These are phyloP conservation scores for Linderniella brevidens DNA, from an alignment of 257 asterid species.

Conservation along the genomic window DNA sequence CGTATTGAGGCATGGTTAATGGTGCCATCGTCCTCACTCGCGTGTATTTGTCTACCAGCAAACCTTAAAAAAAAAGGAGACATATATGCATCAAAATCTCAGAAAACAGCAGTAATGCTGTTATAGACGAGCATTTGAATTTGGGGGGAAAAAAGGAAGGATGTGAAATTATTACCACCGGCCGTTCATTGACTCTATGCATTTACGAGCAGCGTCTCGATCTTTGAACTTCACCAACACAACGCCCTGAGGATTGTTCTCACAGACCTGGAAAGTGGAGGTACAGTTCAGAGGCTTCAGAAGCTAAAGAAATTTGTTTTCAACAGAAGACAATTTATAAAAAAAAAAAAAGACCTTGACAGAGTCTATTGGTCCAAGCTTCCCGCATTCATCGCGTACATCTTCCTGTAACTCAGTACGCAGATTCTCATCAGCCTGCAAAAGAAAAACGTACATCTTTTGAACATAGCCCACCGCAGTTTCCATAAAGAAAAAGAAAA, in stretches of 20 bases:
- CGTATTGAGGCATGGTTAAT: slow-evolving; percentile 67
- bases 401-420: slow-evolving; percentile 69
- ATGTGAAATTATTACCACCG: slow-evolving; percentile 49
- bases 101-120: neutral
- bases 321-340: neutral
- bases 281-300: neutral
- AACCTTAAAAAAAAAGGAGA: slow-evolving; percentile 29
- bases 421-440: slow-evolving; percentile 57
- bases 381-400: slow-evolving; percentile 65
- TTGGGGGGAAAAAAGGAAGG: neutral
- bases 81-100: neutral
- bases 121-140: neutral
- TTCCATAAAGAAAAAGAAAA: too few relatives aligned
- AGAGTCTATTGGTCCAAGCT: slow-evolving; percentile 76
- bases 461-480: too few relatives aligned
- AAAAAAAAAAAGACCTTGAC: slow-evolving; percentile 38
- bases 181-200: slow-evolving; percentile 86
- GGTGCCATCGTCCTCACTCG: slow-evolving; percentile 69
- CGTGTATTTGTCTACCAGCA: slow-evolving; percentile 65
- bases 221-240: slow-evolving; percentile 71
- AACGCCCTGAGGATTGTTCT: slow-evolving; percentile 86
- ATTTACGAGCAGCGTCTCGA: slow-evolving; percentile 57
- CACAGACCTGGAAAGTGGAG: slow-evolving; percentile 47
- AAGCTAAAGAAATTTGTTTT: neutral
- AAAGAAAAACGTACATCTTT: neutral